Percentiles rank a stretch among this genome's conserved stretches.
phyloP scores from a whole-genome alignment of 2,329 filamentous ascomycete genomes.

The Cladosporium halotolerans region DNA sequence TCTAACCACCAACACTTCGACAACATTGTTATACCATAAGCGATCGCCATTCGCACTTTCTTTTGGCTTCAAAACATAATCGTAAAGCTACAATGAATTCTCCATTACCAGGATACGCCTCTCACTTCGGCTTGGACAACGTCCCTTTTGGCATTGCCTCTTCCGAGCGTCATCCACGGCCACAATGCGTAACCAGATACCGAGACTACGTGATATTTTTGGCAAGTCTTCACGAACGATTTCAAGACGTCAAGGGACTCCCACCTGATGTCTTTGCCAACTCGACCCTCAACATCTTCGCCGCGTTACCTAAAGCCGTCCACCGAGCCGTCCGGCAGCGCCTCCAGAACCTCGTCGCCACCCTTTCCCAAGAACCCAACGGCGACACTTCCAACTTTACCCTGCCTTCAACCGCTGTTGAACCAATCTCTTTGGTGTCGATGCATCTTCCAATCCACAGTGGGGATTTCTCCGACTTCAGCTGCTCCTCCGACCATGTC shows the following conservation, averaged over 20 bases:
- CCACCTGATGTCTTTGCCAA: slow-evolving; percentile 26
- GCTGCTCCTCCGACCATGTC: slow-evolving; percentile 46
- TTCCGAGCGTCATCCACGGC: slow-evolving; percentile 30
- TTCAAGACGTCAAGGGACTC: slow-evolving; percentile 13
- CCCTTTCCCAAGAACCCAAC: slow-evolving; percentile 17
- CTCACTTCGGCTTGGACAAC: slow-evolving; percentile 48
- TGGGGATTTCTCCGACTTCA: slow-evolving; percentile 54
- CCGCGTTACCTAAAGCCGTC: slow-evolving; percentile 35
- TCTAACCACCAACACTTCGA: no score
- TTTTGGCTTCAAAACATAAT: neutral
- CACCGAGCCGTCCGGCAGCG: slow-evolving; percentile 32
- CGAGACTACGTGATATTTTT: slow-evolving; percentile 50
- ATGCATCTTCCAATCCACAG: slow-evolving; percentile 52
- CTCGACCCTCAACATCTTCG: slow-evolving; percentile 44
- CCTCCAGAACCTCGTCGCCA: slow-evolving; percentile 32
- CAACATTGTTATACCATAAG: no score
- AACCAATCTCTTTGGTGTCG: slow-evolving; percentile 36
- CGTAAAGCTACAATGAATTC: slow-evolving; percentile 11
- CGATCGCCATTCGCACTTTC: no score
- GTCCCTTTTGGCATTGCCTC: slow-evolving; percentile 51
- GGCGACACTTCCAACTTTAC: neutral
- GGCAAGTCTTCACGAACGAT: slow-evolving; percentile 12
- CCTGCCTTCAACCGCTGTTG: slow-evolving; percentile 16
- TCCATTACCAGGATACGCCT: slow-evolving; percentile 17
- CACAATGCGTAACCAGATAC: slow-evolving; percentile 47